Percentiles rank a stretch among this genome's conserved stretches.
phyloP scores from a whole-genome alignment of 352 stramenopile genomes.

The Phytophthora tubulina region DNA sequence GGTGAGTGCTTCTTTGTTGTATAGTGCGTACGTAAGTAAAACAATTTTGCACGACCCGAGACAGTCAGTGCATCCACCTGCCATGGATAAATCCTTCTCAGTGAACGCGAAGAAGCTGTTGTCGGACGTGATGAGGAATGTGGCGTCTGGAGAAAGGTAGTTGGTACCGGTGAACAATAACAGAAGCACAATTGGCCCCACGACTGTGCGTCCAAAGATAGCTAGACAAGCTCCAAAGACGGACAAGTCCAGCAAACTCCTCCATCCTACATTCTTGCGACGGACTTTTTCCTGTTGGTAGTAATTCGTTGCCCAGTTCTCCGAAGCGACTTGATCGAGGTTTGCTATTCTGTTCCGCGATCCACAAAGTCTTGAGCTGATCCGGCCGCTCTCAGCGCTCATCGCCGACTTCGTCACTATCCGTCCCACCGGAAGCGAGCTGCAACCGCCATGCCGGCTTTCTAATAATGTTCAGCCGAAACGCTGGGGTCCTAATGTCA shows the following conservation, averaged over 20 bases:
- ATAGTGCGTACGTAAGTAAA: conserved; percentile 26
- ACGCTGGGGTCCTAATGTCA: background rate
- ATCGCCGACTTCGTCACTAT: conserved; percentile 7
- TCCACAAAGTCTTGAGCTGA: conserved; percentile 15
- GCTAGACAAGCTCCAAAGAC: conserved; percentile 31
- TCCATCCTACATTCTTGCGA: conserved; percentile 20
- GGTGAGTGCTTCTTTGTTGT: conserved; percentile 22
- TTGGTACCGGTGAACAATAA: conserved; percentile 32
- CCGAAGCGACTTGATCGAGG: background rate
- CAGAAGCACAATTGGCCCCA: conserved; percentile 30
- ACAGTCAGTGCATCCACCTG: conserved; percentile 35
- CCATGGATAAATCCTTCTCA: conserved; percentile 36
- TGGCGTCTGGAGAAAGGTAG: conserved; percentile 26
- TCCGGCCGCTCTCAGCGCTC: background rate
- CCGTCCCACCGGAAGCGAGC: background rate
- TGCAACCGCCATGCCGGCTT: conserved; percentile 18
- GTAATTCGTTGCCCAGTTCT: conserved; percentile 28
- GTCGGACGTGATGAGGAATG: conserved; percentile 34
- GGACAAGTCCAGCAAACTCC: conserved; percentile 11
- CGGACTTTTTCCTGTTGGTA: conserved; percentile 20
- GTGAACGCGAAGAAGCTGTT: conserved; percentile 40
- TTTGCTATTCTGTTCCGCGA: conserved; percentile 6
- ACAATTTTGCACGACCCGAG: conserved; percentile 29
- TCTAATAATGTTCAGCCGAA: conserved; percentile 17
- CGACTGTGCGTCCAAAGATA: conserved; percentile 27